A percentile compares a stretch with the other conserved stretches of the same genome.
Conservation (phyloP, 331 rosid species). For the Acacia pycnantha region DNA sequence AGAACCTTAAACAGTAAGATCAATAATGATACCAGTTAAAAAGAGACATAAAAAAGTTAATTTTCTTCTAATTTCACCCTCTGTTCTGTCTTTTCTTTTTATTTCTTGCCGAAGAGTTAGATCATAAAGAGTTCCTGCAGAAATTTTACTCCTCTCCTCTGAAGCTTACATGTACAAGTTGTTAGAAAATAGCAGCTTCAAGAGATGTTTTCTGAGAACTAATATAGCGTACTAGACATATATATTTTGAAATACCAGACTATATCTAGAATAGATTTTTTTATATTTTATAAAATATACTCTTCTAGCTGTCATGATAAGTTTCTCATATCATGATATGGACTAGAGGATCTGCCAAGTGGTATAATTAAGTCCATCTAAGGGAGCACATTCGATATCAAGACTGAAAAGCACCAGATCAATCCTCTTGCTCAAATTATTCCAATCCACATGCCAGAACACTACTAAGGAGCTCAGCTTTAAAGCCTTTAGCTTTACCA, state of each 20-base stretch:
- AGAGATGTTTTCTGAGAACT: not conserved
- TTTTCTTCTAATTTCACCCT: constrained; percentile 32
- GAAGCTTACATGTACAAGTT: not conserved
- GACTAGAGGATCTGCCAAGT: constrained; percentile 34
- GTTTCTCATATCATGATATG: constrained; percentile 15
- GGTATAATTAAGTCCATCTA: constrained; percentile 44
- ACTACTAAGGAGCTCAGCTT: constrained; percentile 55
- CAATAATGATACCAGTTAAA: constrained; percentile 29
- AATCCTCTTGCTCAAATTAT: constrained; percentile 47
- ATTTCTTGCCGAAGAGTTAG: constrained; percentile 8
- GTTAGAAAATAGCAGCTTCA: constrained; percentile 24
- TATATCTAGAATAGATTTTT: not conserved
- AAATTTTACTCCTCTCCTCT: not conserved
- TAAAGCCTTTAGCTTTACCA: constrained; percentile 40
- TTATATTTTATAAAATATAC: not conserved
- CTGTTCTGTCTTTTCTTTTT: constrained; percentile 18
- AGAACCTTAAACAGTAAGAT: constrained; percentile 25
- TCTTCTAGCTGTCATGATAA: constrained; percentile 8
- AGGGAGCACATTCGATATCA: constrained; percentile 40
- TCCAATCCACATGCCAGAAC: constrained; percentile 66
- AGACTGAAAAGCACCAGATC: constrained; percentile 37
- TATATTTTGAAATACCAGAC: not conserved
- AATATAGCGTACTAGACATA: not conserved
- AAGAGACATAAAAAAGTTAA: constrained; percentile 23
- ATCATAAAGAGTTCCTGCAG: constrained; percentile 16